A percentile compares a stretch with the other conserved stretches of the same genome.
Evolutionary conservation across 208 protist species (phyloP).

Genomic region (Crithidia brevicula): DNA sequence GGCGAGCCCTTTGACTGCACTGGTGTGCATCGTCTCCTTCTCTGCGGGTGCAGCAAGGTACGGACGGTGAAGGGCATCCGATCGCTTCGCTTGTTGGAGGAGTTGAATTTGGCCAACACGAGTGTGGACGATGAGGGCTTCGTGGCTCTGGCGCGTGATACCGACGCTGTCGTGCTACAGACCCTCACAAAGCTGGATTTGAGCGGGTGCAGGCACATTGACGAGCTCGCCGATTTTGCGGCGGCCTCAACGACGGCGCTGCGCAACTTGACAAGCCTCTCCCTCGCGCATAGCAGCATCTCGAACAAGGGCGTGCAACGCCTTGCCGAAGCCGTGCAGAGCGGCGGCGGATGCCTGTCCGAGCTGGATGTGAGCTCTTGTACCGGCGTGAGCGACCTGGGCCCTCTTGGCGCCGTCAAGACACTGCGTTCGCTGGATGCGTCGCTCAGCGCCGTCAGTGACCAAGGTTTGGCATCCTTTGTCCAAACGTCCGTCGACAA

Average conservation of each 20-base stretch:
- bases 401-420: constrained; percentile 30
- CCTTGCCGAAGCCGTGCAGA: constrained; percentile 6
- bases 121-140: constrained; percentile 32
- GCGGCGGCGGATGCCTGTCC: constrained; percentile 14
- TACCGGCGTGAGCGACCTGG: constrained; percentile 35
- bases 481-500: constrained; percentile 1
- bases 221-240: constrained; percentile 28
- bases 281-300: constrained; percentile 14
- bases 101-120: constrained; percentile 37
- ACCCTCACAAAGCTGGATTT: constrained; percentile 18
- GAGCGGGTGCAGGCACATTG: constrained; percentile 23
- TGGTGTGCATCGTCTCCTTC: constrained; percentile 28
- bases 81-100: constrained; percentile 31
- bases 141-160: neutral
- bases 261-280: neutral
- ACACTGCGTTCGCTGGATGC: constrained; percentile 20
- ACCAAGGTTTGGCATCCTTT: constrained; percentile 23
- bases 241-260: constrained; percentile 4
- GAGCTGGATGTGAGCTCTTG: constrained; percentile 46
- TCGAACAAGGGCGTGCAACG: neutral
- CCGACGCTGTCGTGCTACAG: constrained; percentile 2
- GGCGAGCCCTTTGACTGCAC: constrained; percentile 28
- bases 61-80: constrained; percentile 30
- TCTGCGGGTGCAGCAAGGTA: constrained; percentile 33
- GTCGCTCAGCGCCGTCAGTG: constrained; percentile 15